A percentile compares a stretch with the other conserved stretches of the same genome.
These are phyloP conservation scores for Hypoxylon lenormandii DNA, from an alignment of 495 filamentous ascomycete species.

Conservation along the genomic window DNA sequence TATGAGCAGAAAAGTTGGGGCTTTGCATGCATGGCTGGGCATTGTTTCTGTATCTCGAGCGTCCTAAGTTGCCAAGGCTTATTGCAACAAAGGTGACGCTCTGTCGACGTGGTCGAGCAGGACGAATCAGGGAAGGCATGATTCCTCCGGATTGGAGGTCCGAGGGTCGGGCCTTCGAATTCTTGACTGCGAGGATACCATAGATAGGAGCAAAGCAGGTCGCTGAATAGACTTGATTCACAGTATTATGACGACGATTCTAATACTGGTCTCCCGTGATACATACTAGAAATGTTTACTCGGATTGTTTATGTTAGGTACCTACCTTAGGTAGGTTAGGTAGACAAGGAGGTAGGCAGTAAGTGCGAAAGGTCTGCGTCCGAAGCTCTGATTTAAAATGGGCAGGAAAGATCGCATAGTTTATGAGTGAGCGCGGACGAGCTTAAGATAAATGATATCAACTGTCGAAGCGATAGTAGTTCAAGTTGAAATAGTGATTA, in stretches of 20 bases:
- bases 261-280: background rate
- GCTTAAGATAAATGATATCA: no score
- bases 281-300: background rate
- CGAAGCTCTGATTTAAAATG: no score
- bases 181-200: slow-evolving; percentile 38
- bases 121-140: slow-evolving; percentile 27
- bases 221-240: slow-evolving; percentile 41
- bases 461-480: no score
- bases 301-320: no score
- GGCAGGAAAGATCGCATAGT: no score
- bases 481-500: no score
- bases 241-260: background rate
- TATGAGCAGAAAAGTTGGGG: slow-evolving; percentile 48
- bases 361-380: no score
- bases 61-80: slow-evolving; percentile 16
- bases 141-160: slow-evolving; percentile 35
- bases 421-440: no score
- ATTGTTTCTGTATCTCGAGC: slow-evolving; percentile 24
- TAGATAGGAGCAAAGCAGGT: slow-evolving; percentile 26
- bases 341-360: no score
- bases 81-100: slow-evolving; percentile 10
- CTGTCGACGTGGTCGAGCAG: slow-evolving; percentile 30
- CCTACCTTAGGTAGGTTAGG: no score
- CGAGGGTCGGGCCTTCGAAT: slow-evolving; percentile 25
- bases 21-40: slow-evolving; percentile 46